Evolutionary conservation across 805 yeast genomes (phyloP), one percentile per base, ranked within the genome.

Genomic region (Candida tibetensis): DNA sequence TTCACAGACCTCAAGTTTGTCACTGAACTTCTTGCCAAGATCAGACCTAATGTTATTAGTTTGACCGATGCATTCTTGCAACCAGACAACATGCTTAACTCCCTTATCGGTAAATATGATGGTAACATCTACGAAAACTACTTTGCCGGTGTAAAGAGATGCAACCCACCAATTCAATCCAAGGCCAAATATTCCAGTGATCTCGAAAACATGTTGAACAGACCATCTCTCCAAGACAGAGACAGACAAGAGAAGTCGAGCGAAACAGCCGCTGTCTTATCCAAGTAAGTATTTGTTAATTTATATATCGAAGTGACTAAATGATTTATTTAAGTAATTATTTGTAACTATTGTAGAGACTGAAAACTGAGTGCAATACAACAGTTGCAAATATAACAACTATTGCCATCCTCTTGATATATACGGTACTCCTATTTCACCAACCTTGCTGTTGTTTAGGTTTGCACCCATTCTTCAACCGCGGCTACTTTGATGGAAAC

Each of bases 121-220:
- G 96, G 96, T 41, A 82, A 89, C 58, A 81, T 86, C 40, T 89
- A 88, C 66, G 80, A 81, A 55, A 80, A 85, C 59, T 88, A 88
- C 66, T 82, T 82, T 55, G 64, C 55, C 17, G 66, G 69, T 39
- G 82, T 82, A 42, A 71, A 73, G 49, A 41, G 42, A 6, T 51
- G 54, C 32, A 77, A 76, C 53, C 79, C 79, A 40, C 77, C 81
- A 13, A 55, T 66, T 34, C 58, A 59, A 10, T 67, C 76, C 44
- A 78, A 81, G 52, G 84, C 91, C 10, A 76, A 80, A n/a, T 81
- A 82, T 56, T 66, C 76, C 22, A 67, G 55, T 8, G 58, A 47
- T 8, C 46, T 65, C 33, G 62, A 55, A 42, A 50, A 47, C 16
- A 62, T 61, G 64, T 62, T 66, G 53, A 53, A 54, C 44, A 51